These are phyloP conservation scores for Phoma sp. DNA, from an alignment of 2,329 filamentous ascomycete species.

Conservation along the genomic window DNA sequence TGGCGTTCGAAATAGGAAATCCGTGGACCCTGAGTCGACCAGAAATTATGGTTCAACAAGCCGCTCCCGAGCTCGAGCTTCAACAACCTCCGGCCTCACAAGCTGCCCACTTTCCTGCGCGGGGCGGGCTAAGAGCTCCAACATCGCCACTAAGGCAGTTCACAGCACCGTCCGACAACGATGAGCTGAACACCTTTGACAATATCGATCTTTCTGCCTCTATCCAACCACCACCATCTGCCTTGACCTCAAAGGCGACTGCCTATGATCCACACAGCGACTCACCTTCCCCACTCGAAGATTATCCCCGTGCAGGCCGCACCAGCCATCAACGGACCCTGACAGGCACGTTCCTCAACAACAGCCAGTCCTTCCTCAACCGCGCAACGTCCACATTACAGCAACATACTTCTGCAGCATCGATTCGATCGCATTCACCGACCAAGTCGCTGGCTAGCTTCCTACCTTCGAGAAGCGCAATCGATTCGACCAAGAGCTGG, in stretches of 20 bases:
- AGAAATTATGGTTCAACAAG: conserved; percentile 30
- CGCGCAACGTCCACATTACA: conserved; percentile 47
- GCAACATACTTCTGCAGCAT: conserved; percentile 49
- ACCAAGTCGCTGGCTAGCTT: conserved; percentile 51
- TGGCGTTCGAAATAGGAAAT: conserved; percentile 29
- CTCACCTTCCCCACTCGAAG: conserved; percentile 37
- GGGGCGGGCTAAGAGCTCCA: conserved; percentile 26
- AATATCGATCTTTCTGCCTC: conserved; percentile 42
- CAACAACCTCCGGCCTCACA: conserved; percentile 35
- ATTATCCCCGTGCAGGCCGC: conserved; percentile 30
- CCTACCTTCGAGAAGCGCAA: conserved; percentile 42
- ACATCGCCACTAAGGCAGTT: conserved; percentile 34
- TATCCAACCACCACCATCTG: conserved; percentile 46
- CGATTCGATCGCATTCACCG: conserved; percentile 46
- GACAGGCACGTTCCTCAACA: conserved; percentile 49
- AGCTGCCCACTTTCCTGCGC: conserved; percentile 41
- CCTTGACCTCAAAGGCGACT: conserved; percentile 38
- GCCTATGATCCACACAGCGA: conserved; percentile 45
- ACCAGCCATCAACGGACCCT: conserved; percentile 43
- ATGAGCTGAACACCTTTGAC: conserved; percentile 37
- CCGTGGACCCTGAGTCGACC: conserved; percentile 29
- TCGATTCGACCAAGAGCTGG: conserved; percentile 55
- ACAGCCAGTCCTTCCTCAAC: conserved; percentile 37
- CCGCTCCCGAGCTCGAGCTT: conserved; percentile 28
- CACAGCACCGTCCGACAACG: conserved; percentile 27